Base-by-base conservation (phyloP, 192 early-diverging fungal genomes). In the Cetraspora pellucida region DNA sequence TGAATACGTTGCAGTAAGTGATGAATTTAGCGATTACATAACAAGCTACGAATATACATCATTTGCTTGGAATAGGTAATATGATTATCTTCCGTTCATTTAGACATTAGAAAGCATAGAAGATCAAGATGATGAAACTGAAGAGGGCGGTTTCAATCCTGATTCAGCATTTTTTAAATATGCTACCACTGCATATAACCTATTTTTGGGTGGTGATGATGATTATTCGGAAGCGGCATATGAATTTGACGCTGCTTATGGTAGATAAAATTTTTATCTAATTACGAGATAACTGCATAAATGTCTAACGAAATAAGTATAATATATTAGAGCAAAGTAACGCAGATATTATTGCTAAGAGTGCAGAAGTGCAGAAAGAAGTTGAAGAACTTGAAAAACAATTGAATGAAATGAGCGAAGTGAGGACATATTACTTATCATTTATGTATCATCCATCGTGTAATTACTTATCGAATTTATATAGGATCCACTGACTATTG, bases 91-190 rank as follows among this genome's bases (percentile, higher is more conserved):
- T 65, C 82, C 85, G 31, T 78, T 67, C 10, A 82, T 43, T 87
- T 88, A 84, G 86, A 86, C 50, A 28, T n/a, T 16, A 23, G 70
- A 72, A 43, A 72, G 17, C 27, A 16, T 72, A 3, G 54, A 52
- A 14, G 19, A 66, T 31, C 16, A 14, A 43, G 17, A 50, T 11
- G 10, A 55, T 7, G 47, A 72, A 44, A 21, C 6, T n/a, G 50
- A 55, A 52, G 50, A 57, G 13, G 8, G n/a, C 16, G 50, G 9
- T 10, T 47, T 57, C 19, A 55, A 17, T 72, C 23, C 23, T 43
- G 93, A 94, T 61, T 84, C 86, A 27, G 85, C 89, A 30, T 95
- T 92, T 78, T 95, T 91, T 78, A 86, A 91, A 30, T 93, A 93
- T 77, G 69, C 93, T 31, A 82, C 77, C 0, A 79, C 85, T 72